These are phyloP conservation scores for Gnomoniopsis smithogilvyi DNA, from an alignment of 2,329 filamentous ascomycete genomes.

Conservation along the genomic window DNA sequence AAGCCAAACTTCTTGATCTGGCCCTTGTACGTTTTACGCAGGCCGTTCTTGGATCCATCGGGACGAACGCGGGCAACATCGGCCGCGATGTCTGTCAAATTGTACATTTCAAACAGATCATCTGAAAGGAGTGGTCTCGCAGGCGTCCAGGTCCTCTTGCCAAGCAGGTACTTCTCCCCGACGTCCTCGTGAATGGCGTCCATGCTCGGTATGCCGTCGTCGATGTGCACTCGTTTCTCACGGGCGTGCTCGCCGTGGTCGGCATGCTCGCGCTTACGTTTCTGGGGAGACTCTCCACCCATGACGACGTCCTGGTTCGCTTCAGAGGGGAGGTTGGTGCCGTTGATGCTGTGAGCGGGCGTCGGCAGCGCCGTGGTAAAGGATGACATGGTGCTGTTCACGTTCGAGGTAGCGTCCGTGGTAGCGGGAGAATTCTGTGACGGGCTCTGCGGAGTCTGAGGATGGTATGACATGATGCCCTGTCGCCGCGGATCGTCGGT, in stretches of 20 bases:
- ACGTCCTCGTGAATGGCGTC: slow-evolving; percentile 65
- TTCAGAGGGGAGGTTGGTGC: slow-evolving; percentile 44
- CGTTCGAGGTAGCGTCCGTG: slow-evolving; percentile 48
- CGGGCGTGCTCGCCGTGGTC: slow-evolving; percentile 48
- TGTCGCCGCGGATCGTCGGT: slow-evolving; percentile 7
- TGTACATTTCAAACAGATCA: slow-evolving; percentile 59
- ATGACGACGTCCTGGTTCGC: slow-evolving; percentile 39
- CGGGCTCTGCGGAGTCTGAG: slow-evolving; percentile 65
- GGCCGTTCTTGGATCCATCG: slow-evolving; percentile 64
- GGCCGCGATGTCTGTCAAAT: slow-evolving; percentile 52
- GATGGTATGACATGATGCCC: slow-evolving; percentile 62
- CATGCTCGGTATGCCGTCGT: slow-evolving; percentile 59
- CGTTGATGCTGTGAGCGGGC: slow-evolving; percentile 61
- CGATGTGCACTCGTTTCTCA: slow-evolving; percentile 61
- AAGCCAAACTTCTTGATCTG: slow-evolving; percentile 63
- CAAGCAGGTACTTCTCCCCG: slow-evolving; percentile 64
- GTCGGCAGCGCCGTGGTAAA: slow-evolving; percentile 56
- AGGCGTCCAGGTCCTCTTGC: slow-evolving; percentile 42
- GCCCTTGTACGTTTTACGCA: slow-evolving; percentile 67
- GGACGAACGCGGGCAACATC: slow-evolving; percentile 62
- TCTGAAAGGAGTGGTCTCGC: slow-evolving; percentile 47
- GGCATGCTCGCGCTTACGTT: slow-evolving; percentile 59
- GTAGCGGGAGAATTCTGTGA: slow-evolving; percentile 58
- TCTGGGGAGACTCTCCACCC: slow-evolving; percentile 53
- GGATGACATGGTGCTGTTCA: slow-evolving; percentile 49